These are phyloP conservation scores for Yamadazyma atlantica DNA, from an alignment of 1,139 yeast genomes.

Conservation along the genomic window DNA sequence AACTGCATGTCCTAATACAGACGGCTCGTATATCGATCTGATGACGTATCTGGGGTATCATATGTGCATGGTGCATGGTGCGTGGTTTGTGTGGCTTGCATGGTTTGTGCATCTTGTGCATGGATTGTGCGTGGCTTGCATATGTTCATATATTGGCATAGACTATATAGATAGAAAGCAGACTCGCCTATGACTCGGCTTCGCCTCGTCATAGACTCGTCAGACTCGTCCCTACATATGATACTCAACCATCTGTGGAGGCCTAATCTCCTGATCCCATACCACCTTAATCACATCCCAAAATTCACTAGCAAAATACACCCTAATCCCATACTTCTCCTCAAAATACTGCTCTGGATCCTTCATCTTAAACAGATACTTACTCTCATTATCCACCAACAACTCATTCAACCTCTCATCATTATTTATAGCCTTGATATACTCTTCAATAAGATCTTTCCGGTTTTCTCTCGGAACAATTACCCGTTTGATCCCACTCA, in stretches of 20 bases:
- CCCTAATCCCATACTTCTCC: constrained; percentile 53
- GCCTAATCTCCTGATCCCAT: constrained; percentile 54
- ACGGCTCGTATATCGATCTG: too few species aligned
- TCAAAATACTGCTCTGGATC: constrained; percentile 49
- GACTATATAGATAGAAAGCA: too few species aligned
- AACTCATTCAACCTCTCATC: constrained; percentile 31
- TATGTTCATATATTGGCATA: too few species aligned
- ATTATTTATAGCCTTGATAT: constrained; percentile 38
- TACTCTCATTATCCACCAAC: constrained; percentile 35
- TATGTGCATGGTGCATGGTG: too few species aligned
- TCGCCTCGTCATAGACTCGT: too few species aligned
- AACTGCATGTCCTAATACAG: too few species aligned
- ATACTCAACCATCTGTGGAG: constrained; percentile 29
- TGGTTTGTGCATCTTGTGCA: too few species aligned
- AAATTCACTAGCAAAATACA: constrained; percentile 71
- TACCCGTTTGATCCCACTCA: constrained; percentile 60
- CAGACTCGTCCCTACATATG: constrained; percentile 27
- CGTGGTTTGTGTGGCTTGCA: too few species aligned
- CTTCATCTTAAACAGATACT: constrained; percentile 27
- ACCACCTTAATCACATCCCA: constrained; percentile 71
- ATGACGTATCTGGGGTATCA: too few species aligned
- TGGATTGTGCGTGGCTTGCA: too few species aligned
- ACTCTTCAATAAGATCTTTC: constrained; percentile 66
- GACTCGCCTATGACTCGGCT: too few species aligned
- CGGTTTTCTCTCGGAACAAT: constrained; percentile 71